Evolutionary conservation across 306 rosid species (phyloP).

Genomic region (Glycine soja): DNA sequence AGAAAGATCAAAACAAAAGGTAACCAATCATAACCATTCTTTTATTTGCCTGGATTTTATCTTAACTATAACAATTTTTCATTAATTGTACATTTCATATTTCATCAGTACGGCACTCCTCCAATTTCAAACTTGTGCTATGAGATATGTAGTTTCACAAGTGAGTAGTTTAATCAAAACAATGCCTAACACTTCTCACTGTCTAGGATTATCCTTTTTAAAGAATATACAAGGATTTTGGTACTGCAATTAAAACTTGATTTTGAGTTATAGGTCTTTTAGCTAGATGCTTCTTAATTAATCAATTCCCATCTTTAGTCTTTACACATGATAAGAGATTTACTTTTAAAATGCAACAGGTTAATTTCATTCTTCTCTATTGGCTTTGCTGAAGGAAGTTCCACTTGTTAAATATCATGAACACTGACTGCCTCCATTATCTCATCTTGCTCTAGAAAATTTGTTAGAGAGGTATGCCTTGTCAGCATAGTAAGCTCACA

Average conservation of each 20-base stretch:
- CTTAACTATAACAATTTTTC: too few species aligned
- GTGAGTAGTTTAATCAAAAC: too few species aligned
- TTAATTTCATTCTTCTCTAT: constrained; percentile 52
- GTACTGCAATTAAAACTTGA: too few species aligned
- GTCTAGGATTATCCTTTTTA: too few species aligned
- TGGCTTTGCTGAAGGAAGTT: constrained; percentile 54
- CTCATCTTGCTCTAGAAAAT: constrained; percentile 55
- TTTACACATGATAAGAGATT: constrained; percentile 46
- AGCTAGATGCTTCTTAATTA: constrained; percentile 33
- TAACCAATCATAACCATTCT: background rate
- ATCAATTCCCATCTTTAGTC: constrained; percentile 39
- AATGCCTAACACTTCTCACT: too few species aligned
- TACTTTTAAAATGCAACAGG: constrained; percentile 53
- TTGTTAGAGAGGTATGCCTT: constrained; percentile 56
- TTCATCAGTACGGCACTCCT: too few species aligned
- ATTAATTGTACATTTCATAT: too few species aligned
- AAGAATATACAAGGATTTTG: too few species aligned
- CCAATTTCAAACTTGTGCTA: too few species aligned
- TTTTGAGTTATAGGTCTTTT: too few species aligned
- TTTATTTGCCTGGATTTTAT: too few species aligned
- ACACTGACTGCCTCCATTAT: constrained; percentile 47
- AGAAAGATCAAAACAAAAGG: constrained; percentile 68
- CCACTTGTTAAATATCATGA: constrained; percentile 57
- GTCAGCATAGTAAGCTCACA: constrained; percentile 27
- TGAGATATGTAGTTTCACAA: too few species aligned